Conservation (phyloP, 2,329 filamentous ascomycete species). For the Pseudocercospora cruenta region DNA sequence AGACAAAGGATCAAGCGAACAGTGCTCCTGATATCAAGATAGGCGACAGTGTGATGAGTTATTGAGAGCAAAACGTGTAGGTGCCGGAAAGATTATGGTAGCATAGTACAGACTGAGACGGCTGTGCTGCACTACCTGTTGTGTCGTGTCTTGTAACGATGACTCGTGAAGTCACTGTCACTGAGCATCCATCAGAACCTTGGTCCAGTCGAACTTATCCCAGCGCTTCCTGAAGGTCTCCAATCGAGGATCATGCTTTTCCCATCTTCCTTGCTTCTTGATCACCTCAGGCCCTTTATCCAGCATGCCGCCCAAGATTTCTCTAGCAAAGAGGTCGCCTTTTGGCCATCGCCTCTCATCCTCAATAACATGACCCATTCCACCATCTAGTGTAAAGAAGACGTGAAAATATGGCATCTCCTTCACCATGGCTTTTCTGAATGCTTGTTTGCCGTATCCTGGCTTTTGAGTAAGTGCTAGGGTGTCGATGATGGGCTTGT, state of each 20-base stretch:
- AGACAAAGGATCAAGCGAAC: neutral
- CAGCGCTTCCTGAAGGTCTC: conserved; percentile 82
- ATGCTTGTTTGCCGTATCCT: conserved; percentile 77
- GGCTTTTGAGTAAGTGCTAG: conserved; percentile 59
- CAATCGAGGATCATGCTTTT: conserved; percentile 66
- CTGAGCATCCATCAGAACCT: conserved; percentile 57
- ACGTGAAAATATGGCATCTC: conserved; percentile 99
- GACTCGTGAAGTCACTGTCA: neutral
- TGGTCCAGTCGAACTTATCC: conserved; percentile 91
- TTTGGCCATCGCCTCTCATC: conserved; percentile 82
- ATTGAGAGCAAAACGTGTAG: neutral
- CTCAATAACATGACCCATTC: conserved; percentile 89
- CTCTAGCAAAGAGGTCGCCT: conserved; percentile 89
- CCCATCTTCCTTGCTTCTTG: conserved; percentile 89
- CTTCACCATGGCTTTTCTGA: conserved; percentile 80
- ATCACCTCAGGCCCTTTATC: conserved; percentile 80
- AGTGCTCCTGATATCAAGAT: neutral
- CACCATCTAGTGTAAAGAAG: conserved; percentile 92
- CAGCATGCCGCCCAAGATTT: conserved; percentile 90
- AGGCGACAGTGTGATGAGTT: neutral
- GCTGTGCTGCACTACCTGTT: neutral
- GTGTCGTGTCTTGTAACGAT: neutral
- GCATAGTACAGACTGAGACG: neutral
- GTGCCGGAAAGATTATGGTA: neutral
- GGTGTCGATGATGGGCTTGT: conserved; percentile 93